phyloP scores from a whole-genome alignment of 139 green algal genomes.

The Tetratostichococcus sp. region DNA sequence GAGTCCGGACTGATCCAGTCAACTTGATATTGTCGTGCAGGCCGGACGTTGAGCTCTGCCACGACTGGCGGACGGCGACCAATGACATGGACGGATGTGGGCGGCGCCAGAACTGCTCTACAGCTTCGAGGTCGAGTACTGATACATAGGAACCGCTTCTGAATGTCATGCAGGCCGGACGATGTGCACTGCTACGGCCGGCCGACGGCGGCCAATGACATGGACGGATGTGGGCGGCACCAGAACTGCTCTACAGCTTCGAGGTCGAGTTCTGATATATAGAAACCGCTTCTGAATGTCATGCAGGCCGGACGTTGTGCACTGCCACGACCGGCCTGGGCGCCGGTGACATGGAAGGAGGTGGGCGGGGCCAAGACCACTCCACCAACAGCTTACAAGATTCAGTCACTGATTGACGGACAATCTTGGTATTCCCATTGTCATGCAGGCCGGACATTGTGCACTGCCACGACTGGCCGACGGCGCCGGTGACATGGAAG shows the following conservation, averaged over 20 bases:
- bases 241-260: constrained; percentile 1
- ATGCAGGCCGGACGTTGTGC: constrained; percentile 48
- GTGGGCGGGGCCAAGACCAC: constrained; percentile 20
- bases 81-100: constrained; percentile 39
- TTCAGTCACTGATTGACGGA: too few species aligned
- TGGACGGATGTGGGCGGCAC: constrained; percentile 36
- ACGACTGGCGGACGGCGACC: constrained; percentile 91
- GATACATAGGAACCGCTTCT: too few species aligned
- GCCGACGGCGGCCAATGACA: constrained; percentile 69
- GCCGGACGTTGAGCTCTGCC: constrained; percentile 91
- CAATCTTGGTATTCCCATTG: too few species aligned
- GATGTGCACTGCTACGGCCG: constrained; percentile 79
- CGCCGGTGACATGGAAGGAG: constrained; percentile 51
- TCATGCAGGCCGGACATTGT: constrained; percentile 52
- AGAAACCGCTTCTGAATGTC: too few species aligned
- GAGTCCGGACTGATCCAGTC: too few species aligned
- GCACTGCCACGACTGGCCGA: constrained; percentile 86
- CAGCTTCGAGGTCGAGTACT: too few species aligned
- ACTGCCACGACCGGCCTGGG: constrained; percentile 90
- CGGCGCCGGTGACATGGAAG: constrained; percentile 53
- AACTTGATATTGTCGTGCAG: too few species aligned
- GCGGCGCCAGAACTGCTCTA: constrained; percentile 11
- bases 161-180: constrained; percentile 68
- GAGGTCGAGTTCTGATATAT: too few species aligned
- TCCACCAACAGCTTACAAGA: too few species aligned